Base-by-base conservation (phyloP, 2,329 filamentous ascomycete species). In the Diaporthe sp. region DNA sequence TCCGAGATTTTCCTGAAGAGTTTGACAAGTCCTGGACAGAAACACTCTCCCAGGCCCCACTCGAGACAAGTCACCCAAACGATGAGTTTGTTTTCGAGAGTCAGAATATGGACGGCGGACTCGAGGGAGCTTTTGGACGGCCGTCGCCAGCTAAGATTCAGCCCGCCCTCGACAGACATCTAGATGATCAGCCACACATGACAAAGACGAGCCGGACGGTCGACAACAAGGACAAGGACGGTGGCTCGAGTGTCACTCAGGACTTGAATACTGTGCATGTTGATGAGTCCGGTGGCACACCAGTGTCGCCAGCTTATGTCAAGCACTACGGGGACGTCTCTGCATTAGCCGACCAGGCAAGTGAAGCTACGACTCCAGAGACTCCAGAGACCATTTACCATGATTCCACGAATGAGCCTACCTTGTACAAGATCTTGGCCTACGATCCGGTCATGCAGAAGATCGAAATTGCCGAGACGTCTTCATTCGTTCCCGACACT, bases 341-440 rank as follows among this genome's bases (percentile, higher is more conserved):
- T 19, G 71, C 74, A 10, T 75, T 78, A 8, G 71, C 78, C 10
- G 72, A 75, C 2, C 75, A 76, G 67, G 78, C 15, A 75, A 67
- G 28, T 73, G 78, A 72, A 68, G 53, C 68, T 31, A 44, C 25
- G 44, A 46, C 12, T 13, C 46, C 62, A 22, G 34, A n/a, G 44
- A 46, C 12, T 13, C 46, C 62, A 22, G 34, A n/a, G 7, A 49
- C 8, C 49, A 28, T 39, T 31, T 39, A 44, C 28, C 44, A 44
- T 19, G 13, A 55, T 60, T 13, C 57, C 39, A 15, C 46, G 42
- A 62, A 28, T 15, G 68, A 78, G 12, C 77, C 81, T 25, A 79
- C 80, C 22, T 81, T 89, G 4, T 94, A 94, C 85, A 94, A 91
- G 81, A 88, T 94, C 46, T 86, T 95, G 8, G 92, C 91, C 2